These are phyloP conservation scores for Ceratocystis cacaofunesta DNA, from an alignment of 2,329 filamentous ascomycete species.

Conservation along the genomic window DNA sequence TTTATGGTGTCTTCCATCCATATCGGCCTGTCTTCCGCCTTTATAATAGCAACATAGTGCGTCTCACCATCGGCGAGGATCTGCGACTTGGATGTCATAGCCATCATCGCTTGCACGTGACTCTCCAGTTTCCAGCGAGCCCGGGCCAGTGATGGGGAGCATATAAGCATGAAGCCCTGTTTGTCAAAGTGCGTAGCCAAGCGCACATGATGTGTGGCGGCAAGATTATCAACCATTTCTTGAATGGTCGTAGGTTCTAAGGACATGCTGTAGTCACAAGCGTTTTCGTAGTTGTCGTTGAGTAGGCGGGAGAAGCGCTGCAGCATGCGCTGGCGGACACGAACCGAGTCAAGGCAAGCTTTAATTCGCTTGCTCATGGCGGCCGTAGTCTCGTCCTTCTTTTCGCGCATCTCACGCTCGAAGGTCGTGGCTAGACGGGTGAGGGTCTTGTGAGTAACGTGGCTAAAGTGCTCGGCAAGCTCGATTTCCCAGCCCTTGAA, in stretches of 20 bases:
- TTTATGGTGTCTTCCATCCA: constrained; percentile 71
- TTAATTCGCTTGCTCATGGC: constrained; percentile 98
- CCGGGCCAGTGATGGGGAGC: constrained; percentile 56
- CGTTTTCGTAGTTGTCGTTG: constrained; percentile 89
- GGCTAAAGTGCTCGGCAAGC: constrained; percentile 93
- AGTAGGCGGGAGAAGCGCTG: constrained; percentile 88
- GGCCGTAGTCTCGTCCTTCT: constrained; percentile 64
- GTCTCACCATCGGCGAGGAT: constrained; percentile 38
- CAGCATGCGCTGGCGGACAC: constrained; percentile 87
- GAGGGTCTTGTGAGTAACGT: constrained; percentile 82
- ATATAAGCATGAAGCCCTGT: constrained; percentile 68
- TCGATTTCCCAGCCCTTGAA: constrained; percentile 91
- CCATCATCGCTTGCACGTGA: constrained; percentile 74
- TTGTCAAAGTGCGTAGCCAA: constrained; percentile 55
- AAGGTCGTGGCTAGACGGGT: constrained; percentile 80
- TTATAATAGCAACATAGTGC: constrained; percentile 38
- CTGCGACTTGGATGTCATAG: constrained; percentile 45
- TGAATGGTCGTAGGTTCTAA: constrained; percentile 52
- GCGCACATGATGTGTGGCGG: constrained; percentile 73
- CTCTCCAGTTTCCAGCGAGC: constrained; percentile 43
- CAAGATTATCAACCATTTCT: constrained; percentile 65
- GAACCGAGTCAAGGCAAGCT: constrained; percentile 84
- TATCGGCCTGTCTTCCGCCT: constrained; percentile 59
- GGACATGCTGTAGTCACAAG: constrained; percentile 83
- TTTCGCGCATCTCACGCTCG: constrained; percentile 73